Percentiles rank a stretch among this genome's conserved stretches.
These are phyloP conservation scores for Vicia sativa DNA, from an alignment of 306 rosid genomes.

Conservation along the genomic window DNA sequence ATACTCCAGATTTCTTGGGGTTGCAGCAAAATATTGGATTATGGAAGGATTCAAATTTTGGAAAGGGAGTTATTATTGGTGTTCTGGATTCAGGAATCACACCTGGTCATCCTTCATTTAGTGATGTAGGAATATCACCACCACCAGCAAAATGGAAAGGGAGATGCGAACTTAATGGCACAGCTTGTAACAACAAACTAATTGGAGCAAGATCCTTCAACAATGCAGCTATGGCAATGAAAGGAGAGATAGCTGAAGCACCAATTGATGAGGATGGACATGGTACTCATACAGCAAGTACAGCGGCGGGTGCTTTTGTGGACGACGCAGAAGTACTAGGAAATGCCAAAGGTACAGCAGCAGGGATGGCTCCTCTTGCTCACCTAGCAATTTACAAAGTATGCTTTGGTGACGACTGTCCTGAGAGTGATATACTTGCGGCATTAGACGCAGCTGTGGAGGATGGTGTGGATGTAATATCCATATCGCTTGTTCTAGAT, in stretches of 20 bases:
- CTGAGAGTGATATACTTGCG: constrained; percentile 48
- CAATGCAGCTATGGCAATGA: constrained; percentile 18
- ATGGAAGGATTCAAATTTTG: constrained; percentile 64
- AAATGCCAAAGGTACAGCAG: constrained; percentile 73
- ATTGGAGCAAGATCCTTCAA: constrained; percentile 72
- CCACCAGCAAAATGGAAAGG: constrained; percentile 85
- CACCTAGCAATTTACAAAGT: constrained; percentile 68
- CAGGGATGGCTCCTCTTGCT: constrained; percentile 74
- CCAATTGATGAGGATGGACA: constrained; percentile 54
- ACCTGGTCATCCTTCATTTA: constrained; percentile 67
- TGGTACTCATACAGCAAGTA: constrained; percentile 59
- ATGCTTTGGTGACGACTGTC: constrained; percentile 45
- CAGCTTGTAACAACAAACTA: constrained; percentile 67
- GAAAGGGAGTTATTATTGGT: constrained; percentile 73
- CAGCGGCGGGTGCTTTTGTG: constrained; percentile 55
- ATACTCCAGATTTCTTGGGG: constrained; percentile 63
- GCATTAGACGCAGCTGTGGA: constrained; percentile 56
- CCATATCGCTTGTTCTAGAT: constrained; percentile 57
- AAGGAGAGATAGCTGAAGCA: constrained; percentile 28
- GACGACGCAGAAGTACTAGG: constrained; percentile 52
- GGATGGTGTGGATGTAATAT: constrained; percentile 70
- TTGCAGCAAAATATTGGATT: constrained; percentile 52
- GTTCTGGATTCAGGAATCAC: constrained; percentile 64
- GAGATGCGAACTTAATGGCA: constrained; percentile 54
- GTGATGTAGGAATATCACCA: constrained; percentile 61